phyloP scores from a whole-genome alignment of 192 early-diverging fungal genomes.

The Coemansia sp. region DNA sequence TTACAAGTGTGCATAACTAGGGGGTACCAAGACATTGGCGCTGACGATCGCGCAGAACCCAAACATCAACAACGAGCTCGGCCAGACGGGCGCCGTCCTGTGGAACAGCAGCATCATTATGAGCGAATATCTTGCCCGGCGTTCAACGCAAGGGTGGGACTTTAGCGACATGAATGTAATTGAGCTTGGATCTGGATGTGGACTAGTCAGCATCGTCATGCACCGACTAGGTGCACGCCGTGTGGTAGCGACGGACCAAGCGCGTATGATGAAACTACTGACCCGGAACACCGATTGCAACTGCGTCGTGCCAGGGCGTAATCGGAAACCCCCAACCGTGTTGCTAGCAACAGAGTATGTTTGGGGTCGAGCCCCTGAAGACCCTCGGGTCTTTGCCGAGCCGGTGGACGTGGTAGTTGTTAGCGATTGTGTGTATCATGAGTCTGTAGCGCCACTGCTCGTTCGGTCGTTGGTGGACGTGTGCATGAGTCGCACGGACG shows the following conservation, averaged over 20 bases:
- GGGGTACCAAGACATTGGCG: not conserved
- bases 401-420: conserved; percentile 37
- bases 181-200: conserved; percentile 49
- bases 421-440: conserved; percentile 53
- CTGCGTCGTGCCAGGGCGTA: not conserved
- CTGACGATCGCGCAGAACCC: conserved; percentile 46
- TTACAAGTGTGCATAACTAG: not conserved
- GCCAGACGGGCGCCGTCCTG: conserved; percentile 47
- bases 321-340: not conserved
- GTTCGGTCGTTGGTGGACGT: conserved; percentile 25
- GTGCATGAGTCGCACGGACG: conserved; percentile 20
- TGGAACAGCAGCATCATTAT: conserved; percentile 53
- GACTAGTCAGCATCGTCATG: conserved; percentile 37
- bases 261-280: conserved; percentile 35
- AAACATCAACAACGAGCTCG: conserved; percentile 43
- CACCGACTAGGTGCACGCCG: conserved; percentile 37
- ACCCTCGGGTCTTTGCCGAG: conserved; percentile 19
- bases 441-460: conserved; percentile 38
- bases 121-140: conserved; percentile 29
- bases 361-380: conserved; percentile 31
- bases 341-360: conserved; percentile 33
- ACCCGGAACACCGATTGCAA: conserved; percentile 23
- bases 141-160: conserved; percentile 6
- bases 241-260: conserved; percentile 43
- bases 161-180: conserved; percentile 13